Base-by-base conservation (phyloP, 78 protist genomes). In the Protostelium mycophagum region DNA sequence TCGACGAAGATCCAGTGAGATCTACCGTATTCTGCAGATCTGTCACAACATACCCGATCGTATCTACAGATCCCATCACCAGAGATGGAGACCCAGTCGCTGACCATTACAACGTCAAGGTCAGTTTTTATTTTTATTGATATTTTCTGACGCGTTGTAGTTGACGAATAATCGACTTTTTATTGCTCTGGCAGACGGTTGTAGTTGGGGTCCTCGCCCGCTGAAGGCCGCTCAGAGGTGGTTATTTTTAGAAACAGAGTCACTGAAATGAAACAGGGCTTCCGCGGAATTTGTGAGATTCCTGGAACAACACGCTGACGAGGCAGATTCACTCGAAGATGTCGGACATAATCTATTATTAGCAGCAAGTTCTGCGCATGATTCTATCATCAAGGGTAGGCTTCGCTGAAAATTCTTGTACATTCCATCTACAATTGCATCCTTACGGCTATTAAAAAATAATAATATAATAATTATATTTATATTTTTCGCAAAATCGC, bases 1-100 rank as follows among this genome's bases (percentile, higher is more conserved):
- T 51, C 73, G 73, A 51, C 16, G 31, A 51, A 51, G 73, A 51
- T 51, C 73, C 73, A 51, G 73, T 51, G 73, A 51, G 73, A 51
- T 51, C 73, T 5, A 51, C 31, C 5, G 73, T 51, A 16, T 51
- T 25, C 16, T 51, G 73, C 16, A 51, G 73, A 51, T 51, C 73
- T 5, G 73, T 51, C 31, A 25, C 73, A 25, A 51, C 73, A 5
- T 51, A 51, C 16, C 73, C 73, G 16, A 51, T 51, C 73, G 16
- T 51, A 51, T 51, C 73, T 51, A 5, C 31, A 25, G 73, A 51
- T 16, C 73, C 84, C 5, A 35, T 83, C 0, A 86, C 38, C 9
- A 38, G 94, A 34, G 95, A 84, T 0, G 95, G 92, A 36, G 95
- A 89, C 29, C 92, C 95, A 36, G 90, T 93, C n/a, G 92, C 92